These are phyloP conservation scores for Botrytis hyacinthi DNA, from an alignment of 2,329 filamentous ascomycete genomes.

Conservation along the genomic window DNA sequence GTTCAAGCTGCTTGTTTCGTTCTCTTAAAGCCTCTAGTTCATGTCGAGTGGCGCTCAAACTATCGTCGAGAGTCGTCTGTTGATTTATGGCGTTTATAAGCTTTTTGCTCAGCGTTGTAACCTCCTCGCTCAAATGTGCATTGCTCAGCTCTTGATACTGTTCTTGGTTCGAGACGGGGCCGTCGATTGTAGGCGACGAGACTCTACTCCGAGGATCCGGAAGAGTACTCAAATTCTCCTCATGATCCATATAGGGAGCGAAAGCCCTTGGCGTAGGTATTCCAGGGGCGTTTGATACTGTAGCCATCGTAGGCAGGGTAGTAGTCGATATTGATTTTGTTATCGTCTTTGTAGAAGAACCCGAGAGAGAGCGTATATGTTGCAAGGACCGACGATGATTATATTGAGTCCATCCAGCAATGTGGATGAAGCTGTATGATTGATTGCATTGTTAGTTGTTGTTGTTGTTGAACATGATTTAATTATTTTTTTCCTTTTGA, in stretches of 20 bases:
- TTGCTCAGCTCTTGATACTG: constrained; percentile 58
- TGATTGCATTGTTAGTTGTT: constrained; percentile 13
- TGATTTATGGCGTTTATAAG: constrained; percentile 97
- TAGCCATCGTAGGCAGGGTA: constrained; percentile 43
- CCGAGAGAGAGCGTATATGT: constrained; percentile 15
- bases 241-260: constrained; percentile 46
- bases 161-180: constrained; percentile 37
- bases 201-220: constrained; percentile 60
- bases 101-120: constrained; percentile 86
- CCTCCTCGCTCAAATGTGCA: constrained; percentile 59
- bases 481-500: not conserved
- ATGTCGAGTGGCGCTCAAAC: constrained; percentile 74
- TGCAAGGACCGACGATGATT: constrained; percentile 40
- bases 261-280: constrained; percentile 33
- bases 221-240: constrained; percentile 66
- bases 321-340: constrained; percentile 42
- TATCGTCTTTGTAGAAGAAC: constrained; percentile 24
- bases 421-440: constrained; percentile 51
- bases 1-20: constrained; percentile 67
- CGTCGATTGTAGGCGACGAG: constrained; percentile 47
- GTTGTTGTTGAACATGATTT: not conserved
- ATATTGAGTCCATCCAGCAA: constrained; percentile 47
- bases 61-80: constrained; percentile 88
- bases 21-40: constrained; percentile 74
- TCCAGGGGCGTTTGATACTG: constrained; percentile 30